These are phyloP conservation scores for Phycomyces nitens DNA, from an alignment of 192 early-diverging fungal genomes.

Conservation along the genomic window DNA sequence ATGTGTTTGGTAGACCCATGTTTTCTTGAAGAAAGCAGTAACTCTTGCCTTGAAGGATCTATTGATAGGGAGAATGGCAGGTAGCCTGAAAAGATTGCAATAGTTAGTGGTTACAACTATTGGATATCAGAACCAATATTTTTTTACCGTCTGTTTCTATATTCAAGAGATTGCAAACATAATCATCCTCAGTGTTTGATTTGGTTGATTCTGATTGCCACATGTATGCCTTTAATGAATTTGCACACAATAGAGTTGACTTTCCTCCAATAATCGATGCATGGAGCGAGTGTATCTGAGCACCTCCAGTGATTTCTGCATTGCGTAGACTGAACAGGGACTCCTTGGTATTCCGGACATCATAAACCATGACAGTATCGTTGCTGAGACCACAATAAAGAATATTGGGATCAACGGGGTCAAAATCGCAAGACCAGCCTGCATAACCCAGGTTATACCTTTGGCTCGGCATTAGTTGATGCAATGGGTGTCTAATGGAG, in stretches of 20 bases:
- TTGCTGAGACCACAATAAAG: slow-evolving; percentile 26
- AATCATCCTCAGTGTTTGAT: neutral
- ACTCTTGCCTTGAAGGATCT: neutral
- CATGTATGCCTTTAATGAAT: neutral
- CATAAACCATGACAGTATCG: slow-evolving; percentile 18
- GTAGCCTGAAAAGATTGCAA: neutral
- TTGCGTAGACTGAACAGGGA: neutral
- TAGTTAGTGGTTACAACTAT: neutral
- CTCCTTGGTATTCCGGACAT: slow-evolving; percentile 19
- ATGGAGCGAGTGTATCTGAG: neutral
- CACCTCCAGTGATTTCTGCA: neutral
- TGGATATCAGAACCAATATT: neutral
- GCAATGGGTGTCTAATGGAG: neutral
- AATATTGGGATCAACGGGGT: slow-evolving; percentile 8
- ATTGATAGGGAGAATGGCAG: neutral
- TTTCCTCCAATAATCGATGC: neutral
- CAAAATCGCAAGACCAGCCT: slow-evolving; percentile 25
- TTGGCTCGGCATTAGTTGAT: neutral
- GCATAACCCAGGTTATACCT: slow-evolving; percentile 13
- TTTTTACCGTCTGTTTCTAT: neutral
- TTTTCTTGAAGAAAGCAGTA: neutral
- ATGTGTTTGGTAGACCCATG: neutral
- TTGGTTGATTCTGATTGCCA: neutral
- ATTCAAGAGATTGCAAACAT: too few species aligned
- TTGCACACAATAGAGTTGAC: neutral